Percentiles rank a stretch among this genome's conserved stretches.
Evolutionary conservation across 2,329 filamentous ascomycete genomes (phyloP).

Genomic region (Sarocladium brachiariae): DNA sequence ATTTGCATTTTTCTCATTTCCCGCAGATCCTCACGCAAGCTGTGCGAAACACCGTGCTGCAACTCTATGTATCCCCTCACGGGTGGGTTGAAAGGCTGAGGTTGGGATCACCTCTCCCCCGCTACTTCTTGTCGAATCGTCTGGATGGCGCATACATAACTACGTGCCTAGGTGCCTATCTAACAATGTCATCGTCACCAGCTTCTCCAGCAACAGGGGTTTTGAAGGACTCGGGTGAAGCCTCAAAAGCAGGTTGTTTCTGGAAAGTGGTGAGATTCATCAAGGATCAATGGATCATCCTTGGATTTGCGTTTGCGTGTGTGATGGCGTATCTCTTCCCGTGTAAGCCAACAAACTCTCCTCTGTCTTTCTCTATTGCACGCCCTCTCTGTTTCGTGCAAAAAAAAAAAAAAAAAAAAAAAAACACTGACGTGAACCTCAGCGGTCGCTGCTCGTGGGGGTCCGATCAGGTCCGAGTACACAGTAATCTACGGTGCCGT

Average conservation of each 20-base stretch:
- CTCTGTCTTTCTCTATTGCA: not conserved
- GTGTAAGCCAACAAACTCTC: constrained; percentile 24
- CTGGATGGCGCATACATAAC: no score
- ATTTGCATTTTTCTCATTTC: no score
- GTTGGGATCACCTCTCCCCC: no score
- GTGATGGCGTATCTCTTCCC: constrained; percentile 39
- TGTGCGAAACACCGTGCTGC: no score
- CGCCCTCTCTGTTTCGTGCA: not conserved
- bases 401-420: not conserved
- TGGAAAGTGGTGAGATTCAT: constrained; percentile 26
- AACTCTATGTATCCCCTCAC: no score
- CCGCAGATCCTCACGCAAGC: no score
- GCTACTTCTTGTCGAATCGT: no score
- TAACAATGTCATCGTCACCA: not conserved
- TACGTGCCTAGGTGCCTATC: no score
- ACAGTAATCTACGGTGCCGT: constrained; percentile 63
- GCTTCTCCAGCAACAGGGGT: constrained; percentile 3
- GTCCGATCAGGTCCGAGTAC: constrained; percentile 45
- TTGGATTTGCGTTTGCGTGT: constrained; percentile 51
- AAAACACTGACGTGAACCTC: not conserved
- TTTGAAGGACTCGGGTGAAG: no score
- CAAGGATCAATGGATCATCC: constrained; percentile 57
- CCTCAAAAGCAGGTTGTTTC: not conserved
- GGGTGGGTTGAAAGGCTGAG: no score
- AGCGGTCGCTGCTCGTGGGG: constrained; percentile 42